Evolutionary conservation across 805 yeast species (phyloP).

Genomic region (Saccharomycodes ludwigii): DNA sequence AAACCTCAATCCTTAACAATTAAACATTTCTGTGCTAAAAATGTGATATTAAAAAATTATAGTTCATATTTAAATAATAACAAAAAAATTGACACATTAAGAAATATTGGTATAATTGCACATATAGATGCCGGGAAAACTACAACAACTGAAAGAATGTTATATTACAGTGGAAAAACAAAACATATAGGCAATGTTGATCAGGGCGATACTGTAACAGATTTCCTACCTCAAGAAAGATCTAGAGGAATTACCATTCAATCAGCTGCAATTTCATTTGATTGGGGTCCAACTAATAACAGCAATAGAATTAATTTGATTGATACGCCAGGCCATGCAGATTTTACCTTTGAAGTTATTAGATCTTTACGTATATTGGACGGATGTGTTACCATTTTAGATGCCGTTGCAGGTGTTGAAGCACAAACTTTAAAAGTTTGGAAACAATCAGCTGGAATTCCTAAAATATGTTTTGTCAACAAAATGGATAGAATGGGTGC

Average conservation of each 20-base stretch:
- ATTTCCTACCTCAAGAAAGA: conserved; percentile 79
- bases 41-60: no score
- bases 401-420: conserved; percentile 96
- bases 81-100: conserved; percentile 40
- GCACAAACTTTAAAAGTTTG: conserved; percentile 97
- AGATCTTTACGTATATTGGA: conserved; percentile 83
- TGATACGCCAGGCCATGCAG: conserved; percentile 98
- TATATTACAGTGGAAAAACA: conserved; percentile 78
- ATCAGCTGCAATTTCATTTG: conserved; percentile 86
- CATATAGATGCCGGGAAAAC: conserved; percentile 99
- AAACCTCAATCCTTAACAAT: no score
- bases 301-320: conserved; percentile 67
- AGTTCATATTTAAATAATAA: conserved; percentile 73
- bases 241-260: conserved; percentile 93
- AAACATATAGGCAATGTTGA: conserved; percentile 83
- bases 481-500: conserved; percentile 98
- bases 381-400: conserved; percentile 86
- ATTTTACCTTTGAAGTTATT: conserved; percentile 88
- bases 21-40: no score
- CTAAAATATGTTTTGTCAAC: conserved; percentile 70
- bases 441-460: conserved; percentile 74
- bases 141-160: conserved; percentile 92
- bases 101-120: conserved; percentile 96
- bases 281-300: conserved; percentile 62
- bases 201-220: conserved; percentile 94